Conservation (phyloP, 768 basidiomycete genomes). For the Cyathus striatus region DNA sequence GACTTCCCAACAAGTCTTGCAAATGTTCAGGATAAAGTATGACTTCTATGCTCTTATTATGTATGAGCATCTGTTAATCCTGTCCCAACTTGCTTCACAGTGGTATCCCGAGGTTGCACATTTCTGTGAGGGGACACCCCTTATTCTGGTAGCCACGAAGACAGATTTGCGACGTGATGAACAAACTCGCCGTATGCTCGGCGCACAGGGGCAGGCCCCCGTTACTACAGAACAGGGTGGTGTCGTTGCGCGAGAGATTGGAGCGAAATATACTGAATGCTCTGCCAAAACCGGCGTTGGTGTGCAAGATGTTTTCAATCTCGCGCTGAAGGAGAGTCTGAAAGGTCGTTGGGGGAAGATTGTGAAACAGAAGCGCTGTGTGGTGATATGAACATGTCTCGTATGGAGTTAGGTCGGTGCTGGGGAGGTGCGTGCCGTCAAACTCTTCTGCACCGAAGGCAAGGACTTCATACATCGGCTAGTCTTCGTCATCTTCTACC, state of each 20-base stretch:
- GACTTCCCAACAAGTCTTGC: constrained; percentile 89
- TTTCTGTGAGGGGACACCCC: constrained; percentile 85
- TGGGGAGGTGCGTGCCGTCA: not conserved
- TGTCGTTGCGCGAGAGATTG: constrained; percentile 87
- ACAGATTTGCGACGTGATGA: constrained; percentile 86
- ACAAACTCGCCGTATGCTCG: constrained; percentile 80
- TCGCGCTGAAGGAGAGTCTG: constrained; percentile 88
- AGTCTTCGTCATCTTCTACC: no score
- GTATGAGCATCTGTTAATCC: no score
- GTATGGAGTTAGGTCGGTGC: not conserved
- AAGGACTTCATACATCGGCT: no score
- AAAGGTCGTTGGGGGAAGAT: constrained; percentile 72
- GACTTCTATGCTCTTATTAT: constrained; percentile 12
- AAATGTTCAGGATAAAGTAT: constrained; percentile 87
- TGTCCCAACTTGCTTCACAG: no score
- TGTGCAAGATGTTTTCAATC: constrained; percentile 87
- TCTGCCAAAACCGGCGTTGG: constrained; percentile 88
- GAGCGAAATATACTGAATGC: constrained; percentile 91
- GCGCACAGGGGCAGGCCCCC: constrained; percentile 82
- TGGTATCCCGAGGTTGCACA: constrained; percentile 94
- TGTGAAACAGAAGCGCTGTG: constrained; percentile 65
- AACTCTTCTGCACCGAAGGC: no score
- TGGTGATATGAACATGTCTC: constrained; percentile 37
- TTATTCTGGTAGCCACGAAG: constrained; percentile 92
- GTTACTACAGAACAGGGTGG: constrained; percentile 80